Conservation (phyloP, 192 early-diverging fungal species). For the Glomus cerebriforme region DNA sequence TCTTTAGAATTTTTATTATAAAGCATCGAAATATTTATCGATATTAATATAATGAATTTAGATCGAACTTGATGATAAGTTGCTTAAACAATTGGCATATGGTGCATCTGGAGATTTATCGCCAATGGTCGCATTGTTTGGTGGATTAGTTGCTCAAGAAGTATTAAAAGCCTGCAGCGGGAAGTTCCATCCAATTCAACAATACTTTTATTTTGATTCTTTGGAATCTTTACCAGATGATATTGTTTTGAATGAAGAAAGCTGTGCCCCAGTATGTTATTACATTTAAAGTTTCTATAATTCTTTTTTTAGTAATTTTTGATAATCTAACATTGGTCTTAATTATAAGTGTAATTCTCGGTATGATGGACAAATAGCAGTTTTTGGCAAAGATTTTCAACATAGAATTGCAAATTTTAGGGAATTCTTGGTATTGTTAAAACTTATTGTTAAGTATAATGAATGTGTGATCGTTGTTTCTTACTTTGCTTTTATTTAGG, state of each 20-base stretch:
- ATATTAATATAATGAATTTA: constrained; percentile 3
- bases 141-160: constrained; percentile 96
- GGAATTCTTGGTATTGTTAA: constrained; percentile 74
- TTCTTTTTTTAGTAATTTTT: background rate
- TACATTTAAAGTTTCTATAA: background rate
- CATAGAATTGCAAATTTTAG: constrained; percentile 80
- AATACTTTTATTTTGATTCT: constrained; percentile 97
- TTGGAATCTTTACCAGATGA: constrained; percentile 90
- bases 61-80: constrained; percentile 81
- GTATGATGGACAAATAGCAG: constrained; percentile 95
- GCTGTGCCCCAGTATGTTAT: constrained; percentile 63
- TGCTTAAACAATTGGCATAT: constrained; percentile 85
- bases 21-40: background rate
- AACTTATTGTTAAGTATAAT: background rate
- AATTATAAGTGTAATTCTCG: constrained; percentile 69
- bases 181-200: constrained; percentile 91
- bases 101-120: constrained; percentile 89
- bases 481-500: background rate
- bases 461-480: background rate
- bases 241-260: constrained; percentile 65
- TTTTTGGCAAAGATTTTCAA: constrained; percentile 94
- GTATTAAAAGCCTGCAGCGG: constrained; percentile 98
- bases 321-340: background rate
- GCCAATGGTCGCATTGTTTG: constrained; percentile 96
- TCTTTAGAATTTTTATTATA: background rate